These are phyloP conservation scores for Dryas drummondii DNA, from an alignment of 306 rosid species.

Conservation along the genomic window DNA sequence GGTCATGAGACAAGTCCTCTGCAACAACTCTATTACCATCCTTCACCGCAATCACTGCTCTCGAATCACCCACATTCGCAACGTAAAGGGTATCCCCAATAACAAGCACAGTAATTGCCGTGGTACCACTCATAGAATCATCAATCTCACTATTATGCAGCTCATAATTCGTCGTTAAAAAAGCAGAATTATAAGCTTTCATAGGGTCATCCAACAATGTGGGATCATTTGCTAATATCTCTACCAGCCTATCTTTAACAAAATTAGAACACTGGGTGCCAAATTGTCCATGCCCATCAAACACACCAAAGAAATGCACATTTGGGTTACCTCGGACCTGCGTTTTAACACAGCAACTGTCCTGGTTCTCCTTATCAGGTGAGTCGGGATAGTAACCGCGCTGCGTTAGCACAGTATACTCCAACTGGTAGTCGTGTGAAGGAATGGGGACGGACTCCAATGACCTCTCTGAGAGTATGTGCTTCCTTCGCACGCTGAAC, in stretches of 20 bases:
- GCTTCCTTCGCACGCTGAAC: constrained; percentile 48
- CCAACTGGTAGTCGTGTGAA: constrained; percentile 64
- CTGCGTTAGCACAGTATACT: constrained; percentile 77
- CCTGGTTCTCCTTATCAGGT: constrained; percentile 80
- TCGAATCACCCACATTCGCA: constrained; percentile 96
- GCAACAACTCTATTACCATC: constrained; percentile 73
- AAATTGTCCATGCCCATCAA: constrained; percentile 88
- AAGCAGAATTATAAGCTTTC: constrained; percentile 66
- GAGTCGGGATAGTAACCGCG: constrained; percentile 95
- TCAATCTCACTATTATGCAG: constrained; percentile 64
- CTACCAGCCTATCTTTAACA: constrained; percentile 70
- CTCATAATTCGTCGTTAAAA: constrained; percentile 57
- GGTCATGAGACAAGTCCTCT: constrained; percentile 82
- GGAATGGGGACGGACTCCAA: constrained; percentile 70
- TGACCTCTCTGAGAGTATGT: constrained; percentile 64
- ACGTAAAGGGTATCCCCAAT: constrained; percentile 70
- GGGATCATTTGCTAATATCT: constrained; percentile 51
- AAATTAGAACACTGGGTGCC: constrained; percentile 78
- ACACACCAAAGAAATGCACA: constrained; percentile 90
- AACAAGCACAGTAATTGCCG: constrained; percentile 84
- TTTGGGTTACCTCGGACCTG: constrained; percentile 73
- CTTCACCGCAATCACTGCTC: constrained; percentile 84
- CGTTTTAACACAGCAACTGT: constrained; percentile 66
- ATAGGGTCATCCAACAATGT: constrained; percentile 69
- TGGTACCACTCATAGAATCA: constrained; percentile 96